Evolutionary conservation across 139 green algal species (phyloP).

Genomic region (Micractinium conductrix): DNA sequence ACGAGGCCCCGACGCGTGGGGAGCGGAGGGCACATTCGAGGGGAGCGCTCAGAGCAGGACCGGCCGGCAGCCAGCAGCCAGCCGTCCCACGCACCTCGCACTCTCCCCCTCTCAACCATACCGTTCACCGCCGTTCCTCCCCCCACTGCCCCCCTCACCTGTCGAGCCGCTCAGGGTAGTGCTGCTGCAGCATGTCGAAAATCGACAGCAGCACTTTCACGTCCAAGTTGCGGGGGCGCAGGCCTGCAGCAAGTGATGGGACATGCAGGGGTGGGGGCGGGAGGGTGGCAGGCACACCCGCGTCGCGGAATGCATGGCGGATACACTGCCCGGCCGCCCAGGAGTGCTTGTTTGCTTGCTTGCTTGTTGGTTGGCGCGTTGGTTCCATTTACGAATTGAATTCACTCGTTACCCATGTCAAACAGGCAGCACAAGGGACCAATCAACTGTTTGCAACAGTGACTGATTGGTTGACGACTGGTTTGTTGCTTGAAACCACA

Average conservation of each 20-base stretch:
- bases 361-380: too few relatives aligned
- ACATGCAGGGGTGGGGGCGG: background rate
- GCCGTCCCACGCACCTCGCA: too few relatives aligned
- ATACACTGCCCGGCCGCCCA: too few relatives aligned
- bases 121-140: background rate
- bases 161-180: conserved; percentile 67
- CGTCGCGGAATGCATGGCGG: too few relatives aligned
- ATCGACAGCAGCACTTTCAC: conserved; percentile 53
- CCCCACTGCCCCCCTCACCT: conserved; percentile 2
- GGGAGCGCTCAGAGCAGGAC: too few relatives aligned
- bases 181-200: conserved; percentile 68
- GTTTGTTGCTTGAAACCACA: background rate
- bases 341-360: too few relatives aligned
- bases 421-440: too few relatives aligned
- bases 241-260: conserved; percentile 30
- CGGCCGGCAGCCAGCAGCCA: too few relatives aligned
- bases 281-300: background rate
- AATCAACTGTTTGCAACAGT: too few relatives aligned
- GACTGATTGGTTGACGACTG: background rate
- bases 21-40: background rate
- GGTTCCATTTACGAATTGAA: too few relatives aligned
- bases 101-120: background rate
- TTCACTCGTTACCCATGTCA: too few relatives aligned
- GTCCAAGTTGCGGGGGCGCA: conserved; percentile 64
- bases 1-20: background rate